Evolutionary conservation across 1,284 basidiomycete genomes (phyloP), one percentile per base, ranked within the genome.

Genomic region (Earliella scabrosa): DNA sequence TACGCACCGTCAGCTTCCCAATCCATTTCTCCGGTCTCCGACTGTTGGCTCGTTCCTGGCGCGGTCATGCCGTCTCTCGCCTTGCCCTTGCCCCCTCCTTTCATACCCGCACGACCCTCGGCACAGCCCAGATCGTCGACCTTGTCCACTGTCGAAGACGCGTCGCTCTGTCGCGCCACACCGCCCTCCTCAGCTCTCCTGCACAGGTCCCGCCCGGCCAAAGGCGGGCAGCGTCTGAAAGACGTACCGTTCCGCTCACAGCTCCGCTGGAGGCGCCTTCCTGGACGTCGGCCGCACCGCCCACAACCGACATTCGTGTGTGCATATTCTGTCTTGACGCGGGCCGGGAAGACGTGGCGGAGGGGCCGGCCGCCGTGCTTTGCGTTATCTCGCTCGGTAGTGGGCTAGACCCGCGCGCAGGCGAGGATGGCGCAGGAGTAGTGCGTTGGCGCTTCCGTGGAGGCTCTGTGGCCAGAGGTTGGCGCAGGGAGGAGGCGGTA

Each of bases 361-460:
- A 41, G 8, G 38, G 24, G 11, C 27, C 6, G 7, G 49, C 18
- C 5, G 4, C 47, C 24, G 24, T 26, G 14, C 38, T 32, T 26
- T 29, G 32, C n/a, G 39, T 13, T 16, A 14, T 9, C 14, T 18
- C 31, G 7, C 38, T 34, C 20, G 35, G 21, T 23, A 7, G 11
- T 8, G 45, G 29, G 4, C 38, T 45, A 4, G 21, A 18, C 6
- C 24, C 52, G n/a, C 23, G 31, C 10, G 52, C 16, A 27, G 39
- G 39, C 13, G 5, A 38, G n/a, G n/a, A 16, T 11, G 5, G 14
- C 35, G 35, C n/a, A 38, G 35, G 35, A 8, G 54, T 41, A 34
- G 47, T 63, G 49, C 62, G 47, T 43, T 59, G 59, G 53, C 62
- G 62, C 41, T 64, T 64, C 34, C 62, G 56, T 10, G 59, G 59